These are phyloP conservation scores for Boletellus sp. DNA, from an alignment of 768 basidiomycete genomes.

Conservation along the genomic window DNA sequence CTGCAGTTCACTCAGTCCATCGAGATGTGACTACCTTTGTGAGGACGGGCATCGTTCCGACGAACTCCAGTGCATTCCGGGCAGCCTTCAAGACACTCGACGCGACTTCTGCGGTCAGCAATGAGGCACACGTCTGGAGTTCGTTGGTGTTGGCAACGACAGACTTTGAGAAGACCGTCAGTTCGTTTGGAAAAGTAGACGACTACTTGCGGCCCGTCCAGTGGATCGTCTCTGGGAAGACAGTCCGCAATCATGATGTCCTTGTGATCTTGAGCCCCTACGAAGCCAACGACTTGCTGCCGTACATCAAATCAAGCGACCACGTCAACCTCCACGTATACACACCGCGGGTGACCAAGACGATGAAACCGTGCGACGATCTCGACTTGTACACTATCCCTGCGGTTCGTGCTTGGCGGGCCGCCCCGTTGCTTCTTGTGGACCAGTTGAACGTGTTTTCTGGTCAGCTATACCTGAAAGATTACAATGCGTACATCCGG, in stretches of 20 bases:
- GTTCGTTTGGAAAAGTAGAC: not conserved
- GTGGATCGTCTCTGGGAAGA: slow-evolving; percentile 3
- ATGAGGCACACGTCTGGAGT: slow-evolving; percentile 24
- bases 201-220: slow-evolving; percentile 30
- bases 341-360: slow-evolving; percentile 34
- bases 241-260: too few species aligned
- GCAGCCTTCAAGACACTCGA: slow-evolving; percentile 13
- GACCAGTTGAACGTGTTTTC: slow-evolving; percentile 30
- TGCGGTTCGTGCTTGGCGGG: slow-evolving; percentile 2
- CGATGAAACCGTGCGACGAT: slow-evolving; percentile 38
- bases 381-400: too few species aligned
- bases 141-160: slow-evolving; percentile 9
- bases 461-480: slow-evolving; percentile 31
- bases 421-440: not conserved
- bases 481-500: slow-evolving; percentile 25
- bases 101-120: too few species aligned
- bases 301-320: too few species aligned
- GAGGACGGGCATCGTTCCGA: too few species aligned
- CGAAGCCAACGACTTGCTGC: too few species aligned
- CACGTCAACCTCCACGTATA: slow-evolving; percentile 43
- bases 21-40: too few species aligned
- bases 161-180: slow-evolving; percentile 17
- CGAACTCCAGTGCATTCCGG: slow-evolving; percentile 14
- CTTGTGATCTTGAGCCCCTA: slow-evolving; percentile 41
- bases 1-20: too few species aligned